Base-by-base conservation (phyloP, 108 stramenopile species). In the Nitzschia sp. region DNA sequence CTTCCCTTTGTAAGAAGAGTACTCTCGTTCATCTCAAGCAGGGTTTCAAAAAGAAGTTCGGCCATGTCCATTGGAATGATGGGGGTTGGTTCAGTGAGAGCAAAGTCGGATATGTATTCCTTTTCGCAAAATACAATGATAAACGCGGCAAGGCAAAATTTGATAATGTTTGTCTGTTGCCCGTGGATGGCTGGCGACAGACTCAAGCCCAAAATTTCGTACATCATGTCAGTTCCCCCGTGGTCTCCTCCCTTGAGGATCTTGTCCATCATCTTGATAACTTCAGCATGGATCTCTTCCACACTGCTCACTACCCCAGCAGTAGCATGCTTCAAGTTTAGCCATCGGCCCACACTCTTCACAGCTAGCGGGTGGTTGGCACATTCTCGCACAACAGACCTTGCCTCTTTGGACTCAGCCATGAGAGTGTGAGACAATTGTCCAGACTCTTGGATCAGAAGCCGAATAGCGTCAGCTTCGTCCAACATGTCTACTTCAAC, bases 301-400 rank as follows among this genome's bases (percentile, higher is more conserved):
- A 70, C 72, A 38, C 72, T 74, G 62, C 70, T 77, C n/a, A 71
- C 72, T 8, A 69, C 83, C 40, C 84, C 87, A 53, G 79, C 79
- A 10, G 89, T 86, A 19, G 76, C 83, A 54, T 86, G 83, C 43
- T 91, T 91, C 57, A 88, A 57, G 54, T 78, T 79, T 12, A 86
- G 52, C 89, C 89, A 91, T 17, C 89, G 81, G 2, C 89, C 89
- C 17, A 85, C 85, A 63, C 71, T 80, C 38, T 88, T 91, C 8
- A 88, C 86, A n/a, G 85, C 82, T 15, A 91, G 62, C 5, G 86
- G 85, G 53, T 91, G 89, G 69, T 83, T 71, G 25, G 80, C 81
- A 53, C 89, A 88, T 38, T 80, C 80, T 41, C 76, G 67, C 7
- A 91, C 79, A 57, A 91, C 74, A 7, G 70, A 73, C 12, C 54